These are phyloP conservation scores for Talaromyces borbonicus DNA, from an alignment of 495 filamentous ascomycete species.

Conservation along the genomic window DNA sequence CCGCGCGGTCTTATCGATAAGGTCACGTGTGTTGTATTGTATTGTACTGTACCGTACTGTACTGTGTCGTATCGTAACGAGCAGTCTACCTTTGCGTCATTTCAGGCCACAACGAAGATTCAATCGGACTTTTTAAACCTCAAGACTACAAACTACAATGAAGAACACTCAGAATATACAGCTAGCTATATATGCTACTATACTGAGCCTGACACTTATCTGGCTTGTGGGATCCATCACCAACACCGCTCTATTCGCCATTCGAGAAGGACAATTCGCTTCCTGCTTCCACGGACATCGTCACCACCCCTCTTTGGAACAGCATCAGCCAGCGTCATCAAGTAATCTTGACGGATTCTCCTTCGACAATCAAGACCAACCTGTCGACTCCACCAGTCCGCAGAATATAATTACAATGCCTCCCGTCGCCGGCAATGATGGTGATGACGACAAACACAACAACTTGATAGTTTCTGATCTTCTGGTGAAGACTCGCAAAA, in stretches of 20 bases:
- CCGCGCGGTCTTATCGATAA: slow-evolving; percentile 11
- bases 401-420: slow-evolving; percentile 32
- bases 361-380: no score
- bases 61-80: no score
- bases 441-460: slow-evolving; percentile 11
- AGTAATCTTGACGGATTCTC: no score
- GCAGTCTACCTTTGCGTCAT: no score
- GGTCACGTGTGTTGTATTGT: slow-evolving; percentile 10
- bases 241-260: slow-evolving; percentile 3
- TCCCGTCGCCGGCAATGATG: slow-evolving; percentile 14
- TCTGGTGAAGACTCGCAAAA: slow-evolving; percentile 66
- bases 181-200: slow-evolving; percentile 3
- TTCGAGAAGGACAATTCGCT: neutral
- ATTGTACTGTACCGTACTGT: no score
- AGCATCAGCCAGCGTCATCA: neutral
- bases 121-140: neutral
- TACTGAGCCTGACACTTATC: slow-evolving; percentile 2
- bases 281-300: slow-evolving; percentile 10
- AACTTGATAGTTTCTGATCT: slow-evolving; percentile 69
- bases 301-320: slow-evolving; percentile 24
- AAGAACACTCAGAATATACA: slow-evolving; percentile 5
- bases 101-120: neutral
- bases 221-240: neutral
- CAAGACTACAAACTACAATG: neutral
- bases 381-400: slow-evolving; percentile 12